phyloP scores from a whole-genome alignment of 495 filamentous ascomycete species.

The Trichoderma gamsii region DNA sequence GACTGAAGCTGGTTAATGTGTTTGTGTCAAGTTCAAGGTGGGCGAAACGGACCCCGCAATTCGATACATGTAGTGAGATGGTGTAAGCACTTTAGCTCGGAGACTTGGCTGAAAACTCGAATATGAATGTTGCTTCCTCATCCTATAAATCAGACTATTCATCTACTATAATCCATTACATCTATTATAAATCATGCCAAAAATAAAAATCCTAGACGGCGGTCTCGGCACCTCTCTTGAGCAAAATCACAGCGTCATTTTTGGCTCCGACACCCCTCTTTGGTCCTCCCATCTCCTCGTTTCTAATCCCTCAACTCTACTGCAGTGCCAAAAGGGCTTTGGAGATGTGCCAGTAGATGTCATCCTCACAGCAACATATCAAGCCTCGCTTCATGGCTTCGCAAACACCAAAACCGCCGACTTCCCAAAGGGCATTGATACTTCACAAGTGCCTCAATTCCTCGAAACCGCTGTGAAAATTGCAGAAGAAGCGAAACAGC shows the following conservation, averaged over 20 bases:
- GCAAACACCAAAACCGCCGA: conserved; percentile 27
- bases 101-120: too few relatives aligned
- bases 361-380: conserved; percentile 60
- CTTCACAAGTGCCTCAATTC: conserved; percentile 23
- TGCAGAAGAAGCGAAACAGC: conserved; percentile 28
- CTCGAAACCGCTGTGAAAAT: conserved; percentile 33
- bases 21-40: too few relatives aligned
- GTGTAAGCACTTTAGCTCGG: too few relatives aligned
- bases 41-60: too few relatives aligned
- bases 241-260: conserved; percentile 44
- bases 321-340: conserved; percentile 49
- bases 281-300: conserved; percentile 63
- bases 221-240: conserved; percentile 62
- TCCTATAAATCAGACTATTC: not conserved
- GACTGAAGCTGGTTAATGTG: too few relatives aligned
- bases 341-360: conserved; percentile 49
- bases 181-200: not conserved
- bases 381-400: conserved; percentile 52
- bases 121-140: too few relatives aligned
- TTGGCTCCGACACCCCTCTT: conserved; percentile 44
- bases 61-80: too few relatives aligned
- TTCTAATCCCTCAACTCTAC: conserved; percentile 43
- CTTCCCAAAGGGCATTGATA: conserved; percentile 23
- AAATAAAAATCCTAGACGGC: conserved; percentile 53
- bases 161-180: not conserved